phyloP scores from a whole-genome alignment of 139 green algal species.

The Ulvella scutata region DNA sequence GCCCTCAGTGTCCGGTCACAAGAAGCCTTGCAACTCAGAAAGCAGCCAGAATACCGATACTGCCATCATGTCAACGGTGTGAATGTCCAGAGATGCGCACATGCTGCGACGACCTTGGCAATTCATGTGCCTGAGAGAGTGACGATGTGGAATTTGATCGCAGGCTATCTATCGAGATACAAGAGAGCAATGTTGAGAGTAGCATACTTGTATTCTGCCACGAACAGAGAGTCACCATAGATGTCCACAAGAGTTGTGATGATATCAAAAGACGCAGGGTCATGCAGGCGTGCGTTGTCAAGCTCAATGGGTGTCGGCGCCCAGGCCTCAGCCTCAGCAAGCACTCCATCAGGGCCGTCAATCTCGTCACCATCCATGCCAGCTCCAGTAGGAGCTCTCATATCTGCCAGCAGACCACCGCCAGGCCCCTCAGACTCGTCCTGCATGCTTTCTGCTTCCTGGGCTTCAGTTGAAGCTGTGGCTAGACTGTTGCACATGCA shows the following conservation, averaged over 20 bases:
- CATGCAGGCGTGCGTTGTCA: slow-evolving; percentile 7
- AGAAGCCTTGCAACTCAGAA: too few relatives aligned
- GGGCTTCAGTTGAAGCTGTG: background rate
- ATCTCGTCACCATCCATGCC: slow-evolving; percentile 11
- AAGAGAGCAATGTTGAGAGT: too few relatives aligned
- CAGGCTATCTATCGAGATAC: too few relatives aligned
- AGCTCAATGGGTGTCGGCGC: slow-evolving; percentile 21
- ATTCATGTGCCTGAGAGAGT: too few relatives aligned
- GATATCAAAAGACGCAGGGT: slow-evolving; percentile 28
- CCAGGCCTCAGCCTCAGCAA: slow-evolving; percentile 14
- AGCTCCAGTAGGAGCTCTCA: slow-evolving; percentile 31
- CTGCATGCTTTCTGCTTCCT: background rate
- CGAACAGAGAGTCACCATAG: slow-evolving; percentile 15
- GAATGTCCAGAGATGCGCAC: too few relatives aligned
- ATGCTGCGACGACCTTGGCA: too few relatives aligned
- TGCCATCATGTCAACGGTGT: too few relatives aligned
- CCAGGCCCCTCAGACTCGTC: slow-evolving; percentile 9
- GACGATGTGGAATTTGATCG: too few relatives aligned
- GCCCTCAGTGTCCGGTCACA: too few relatives aligned
- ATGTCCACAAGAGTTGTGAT: slow-evolving; percentile 66
- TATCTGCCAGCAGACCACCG: slow-evolving; percentile 31
- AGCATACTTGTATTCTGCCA: background rate
- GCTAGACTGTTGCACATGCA: background rate
- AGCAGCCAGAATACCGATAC: too few relatives aligned
- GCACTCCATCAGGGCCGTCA: slow-evolving; percentile 22